Conservation (phyloP, 2,329 filamentous ascomycete genomes). For the Lasiodiplodia sp. region DNA sequence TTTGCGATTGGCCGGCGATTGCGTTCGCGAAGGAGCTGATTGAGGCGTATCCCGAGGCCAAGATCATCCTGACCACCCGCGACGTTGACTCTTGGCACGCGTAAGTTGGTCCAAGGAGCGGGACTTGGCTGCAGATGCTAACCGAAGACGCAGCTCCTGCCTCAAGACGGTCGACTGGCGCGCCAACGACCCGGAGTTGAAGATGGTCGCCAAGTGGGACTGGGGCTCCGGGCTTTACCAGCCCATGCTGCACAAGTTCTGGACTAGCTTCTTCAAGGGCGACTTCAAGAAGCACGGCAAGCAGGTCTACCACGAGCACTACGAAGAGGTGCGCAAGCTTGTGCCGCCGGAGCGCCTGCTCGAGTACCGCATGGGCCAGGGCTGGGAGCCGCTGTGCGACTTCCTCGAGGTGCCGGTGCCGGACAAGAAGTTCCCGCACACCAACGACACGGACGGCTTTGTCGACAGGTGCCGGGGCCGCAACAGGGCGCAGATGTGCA, state of each 20-base stretch:
- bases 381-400: conserved; percentile 41
- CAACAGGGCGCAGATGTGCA: conserved; percentile 64
- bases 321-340: conserved; percentile 36
- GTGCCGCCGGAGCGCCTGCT: conserved; percentile 38
- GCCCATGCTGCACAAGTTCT: conserved; percentile 74
- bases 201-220: conserved; percentile 39
- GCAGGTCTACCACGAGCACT: conserved; percentile 38
- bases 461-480: conserved; percentile 61
- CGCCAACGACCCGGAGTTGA: conserved; percentile 36
- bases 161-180: conserved; percentile 37
- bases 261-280: conserved; percentile 71
- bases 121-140: conserved; percentile 34
- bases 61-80: conserved; percentile 44
- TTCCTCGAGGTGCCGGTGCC: conserved; percentile 39
- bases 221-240: conserved; percentile 57
- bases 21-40: conserved; percentile 41
- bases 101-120: conserved; percentile 32
- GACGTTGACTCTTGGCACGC: conserved; percentile 41
- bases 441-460: conserved; percentile 52
- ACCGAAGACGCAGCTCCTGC: conserved; percentile 35
- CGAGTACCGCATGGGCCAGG: conserved; percentile 38
- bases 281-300: conserved; percentile 64
- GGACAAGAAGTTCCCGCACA: conserved; percentile 33
- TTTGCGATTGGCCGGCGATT: conserved; percentile 41
- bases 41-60: conserved; percentile 43